A percentile compares a stretch with the other conserved stretches of the same genome.
phyloP scores from a whole-genome alignment of 2,329 filamentous ascomycete genomes.

The Fusarium stilboides region DNA sequence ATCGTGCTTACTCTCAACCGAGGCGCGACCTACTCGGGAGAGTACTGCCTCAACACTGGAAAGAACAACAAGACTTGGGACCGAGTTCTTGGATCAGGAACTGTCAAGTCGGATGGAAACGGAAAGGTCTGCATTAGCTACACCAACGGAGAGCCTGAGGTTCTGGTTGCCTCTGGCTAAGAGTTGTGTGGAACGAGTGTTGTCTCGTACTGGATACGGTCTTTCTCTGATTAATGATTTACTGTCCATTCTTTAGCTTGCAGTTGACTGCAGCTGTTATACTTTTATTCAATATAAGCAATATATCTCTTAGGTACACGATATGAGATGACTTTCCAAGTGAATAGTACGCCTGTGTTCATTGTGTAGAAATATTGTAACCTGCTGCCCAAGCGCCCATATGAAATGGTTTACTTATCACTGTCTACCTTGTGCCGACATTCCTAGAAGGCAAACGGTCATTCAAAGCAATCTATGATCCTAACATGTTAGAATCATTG shows the following conservation, averaged over 20 bases:
- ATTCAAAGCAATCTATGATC: too few species aligned
- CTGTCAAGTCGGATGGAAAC: conserved; percentile 11
- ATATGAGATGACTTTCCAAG: too few species aligned
- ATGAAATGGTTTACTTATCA: too few species aligned
- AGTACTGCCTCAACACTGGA: conserved; percentile 31
- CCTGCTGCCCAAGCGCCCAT: too few species aligned
- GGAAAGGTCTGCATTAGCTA: conserved; percentile 31
- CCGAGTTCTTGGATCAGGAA: conserved; percentile 23
- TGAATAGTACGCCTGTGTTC: too few species aligned
- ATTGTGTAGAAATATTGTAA: too few species aligned
- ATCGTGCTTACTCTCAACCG: conserved; percentile 37
- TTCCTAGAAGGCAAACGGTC: too few species aligned
- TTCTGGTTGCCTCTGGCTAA: conserved; percentile 23
- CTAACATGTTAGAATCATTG: too few species aligned
- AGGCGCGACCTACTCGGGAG: conserved; percentile 15
- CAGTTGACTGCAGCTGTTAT: background rate
- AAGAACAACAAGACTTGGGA: conserved; percentile 38
- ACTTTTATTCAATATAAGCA: too few species aligned
- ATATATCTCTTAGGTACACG: too few species aligned
- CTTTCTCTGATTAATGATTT: background rate
- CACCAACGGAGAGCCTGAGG: conserved; percentile 34
- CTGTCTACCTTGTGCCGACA: too few species aligned
- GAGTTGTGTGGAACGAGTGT: background rate
- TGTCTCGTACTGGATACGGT: conserved; percentile 5
- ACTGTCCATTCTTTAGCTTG: background rate